phyloP scores from a whole-genome alignment of 805 yeast genomes.

The Komagataella pseudopastoris region DNA sequence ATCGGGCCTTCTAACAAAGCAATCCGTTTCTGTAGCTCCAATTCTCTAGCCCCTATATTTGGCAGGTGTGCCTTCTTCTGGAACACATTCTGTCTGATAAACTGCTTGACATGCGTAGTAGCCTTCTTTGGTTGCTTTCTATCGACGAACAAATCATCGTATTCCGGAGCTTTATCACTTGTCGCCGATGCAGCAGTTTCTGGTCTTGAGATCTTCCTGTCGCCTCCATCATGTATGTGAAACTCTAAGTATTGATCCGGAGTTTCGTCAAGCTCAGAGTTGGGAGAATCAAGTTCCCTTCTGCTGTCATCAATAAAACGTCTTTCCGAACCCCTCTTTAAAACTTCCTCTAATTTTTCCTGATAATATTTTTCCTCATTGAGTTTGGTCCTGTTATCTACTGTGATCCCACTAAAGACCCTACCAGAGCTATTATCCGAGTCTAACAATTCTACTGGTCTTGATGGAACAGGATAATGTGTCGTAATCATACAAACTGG shows the following conservation, averaged over 20 bases:
- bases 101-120: background rate
- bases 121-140: background rate
- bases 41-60: background rate
- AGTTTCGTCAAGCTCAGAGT: background rate
- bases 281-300: background rate
- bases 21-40: background rate
- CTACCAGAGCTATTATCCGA: background rate
- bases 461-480: background rate
- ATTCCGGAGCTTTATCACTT: background rate
- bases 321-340: background rate
- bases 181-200: background rate
- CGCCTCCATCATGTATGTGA: background rate
- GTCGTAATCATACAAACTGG: background rate
- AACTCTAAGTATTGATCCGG: background rate
- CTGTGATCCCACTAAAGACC: background rate
- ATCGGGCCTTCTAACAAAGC: background rate
- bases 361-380: background rate
- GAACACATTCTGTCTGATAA: background rate
- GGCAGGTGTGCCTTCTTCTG: background rate
- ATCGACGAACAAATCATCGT: background rate
- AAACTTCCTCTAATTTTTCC: background rate
- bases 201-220: background rate
- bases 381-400: background rate
- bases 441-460: background rate
- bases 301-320: background rate